Base-by-base conservation (phyloP, 352 stramenopile genomes). In the Pythium folliculosum region DNA sequence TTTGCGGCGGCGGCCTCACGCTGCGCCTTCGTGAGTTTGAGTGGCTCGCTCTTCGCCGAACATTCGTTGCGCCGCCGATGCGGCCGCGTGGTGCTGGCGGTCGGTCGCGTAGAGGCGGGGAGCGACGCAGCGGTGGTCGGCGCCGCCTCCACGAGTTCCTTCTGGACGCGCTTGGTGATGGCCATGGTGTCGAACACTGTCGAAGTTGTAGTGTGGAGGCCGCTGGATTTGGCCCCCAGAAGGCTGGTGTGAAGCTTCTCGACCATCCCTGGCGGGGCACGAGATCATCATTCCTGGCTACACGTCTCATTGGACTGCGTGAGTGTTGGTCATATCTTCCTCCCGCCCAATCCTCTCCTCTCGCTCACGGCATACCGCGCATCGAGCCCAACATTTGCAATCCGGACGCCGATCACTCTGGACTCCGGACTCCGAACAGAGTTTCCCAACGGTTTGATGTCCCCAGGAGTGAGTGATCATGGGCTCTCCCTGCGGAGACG, bases 141-240 rank as follows among this genome's bases (percentile, higher is more conserved):
- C 50, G 60, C 56, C 8, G 60, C 59, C 35, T 72, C 47, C 23
- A 53, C 30, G 19, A 69, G 43, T 50, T 72, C 60, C 30, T 43
- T 58, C 23, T 75, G 71, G 16, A 77, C 67, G 50, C 71, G 67
- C 60, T 75, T 69, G 7, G 71, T 65, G 67, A 77, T 77, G 13
- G 56, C 60, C 67, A 73, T 73, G 25, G 19, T 48, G 9, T 43
- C 45, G 19, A 10, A 16, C 6, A 25, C 23, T 9, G 19, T 21
- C 23, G 9, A 54, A 55, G 37, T 69, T 48, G 44, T 9, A 12
- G 16, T 69, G 32, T 69, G 54, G 17, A 14, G 38, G 14, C 22
- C 21, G 47, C n/a, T 35, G 38, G 22, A 4, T 45, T 14, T 19
- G 55, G 5, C 17, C 19, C 32, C 2, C 32, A 12, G 30, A 17